Evolutionary conservation across 208 protist genomes (phyloP), one percentile per base, ranked within the genome.

Genomic region (Crithidia acanthocephali): DNA sequence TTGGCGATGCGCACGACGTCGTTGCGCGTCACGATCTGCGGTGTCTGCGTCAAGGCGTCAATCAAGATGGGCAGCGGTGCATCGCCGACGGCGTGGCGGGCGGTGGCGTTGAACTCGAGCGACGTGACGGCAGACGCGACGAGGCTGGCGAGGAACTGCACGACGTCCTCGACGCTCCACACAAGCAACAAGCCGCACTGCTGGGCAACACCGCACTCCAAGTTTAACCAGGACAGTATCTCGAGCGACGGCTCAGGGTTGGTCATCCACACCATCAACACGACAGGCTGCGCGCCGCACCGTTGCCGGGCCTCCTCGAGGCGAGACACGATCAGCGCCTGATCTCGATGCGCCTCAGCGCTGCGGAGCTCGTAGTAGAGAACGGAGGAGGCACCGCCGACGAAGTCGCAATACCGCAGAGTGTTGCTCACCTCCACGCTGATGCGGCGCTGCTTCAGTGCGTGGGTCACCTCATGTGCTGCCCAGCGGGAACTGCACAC

Each of bases 21-120:
- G 44, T 68, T 80, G 28, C 84, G 73, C 6, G 74, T 83, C 47
- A 93, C 77, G 25, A 94, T 74, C 44, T 89, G 86, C 18, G 88
- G 88, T 2, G 86, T 88, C 68, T 94, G 88, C 15, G 88, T 91
- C 25, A 94, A 78, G 13, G 86, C 86, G 15, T 90, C 80, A 65
- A 90, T 86, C 44, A 91, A 79, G 1, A 83, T 35, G 2, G 81
- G 76, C 48, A 89, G 56, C 4, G 81, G 81, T 11, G 84, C 74
- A 10, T 63, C 78, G 15, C 78, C 72, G n/a, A 74, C 76, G 45
- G 44, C 61, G 9, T 32, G 7, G 20, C 13, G 18, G 16, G 57
- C 35, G 18, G 55, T 13, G 22, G 32, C 53, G n/a, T 55, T 72
- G 71, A 83, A 89, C 66, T 89, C 74, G 15, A 87, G 57, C 25